Conservation (phyloP, 495 filamentous ascomycete species). For the Hypomontagnella monticulosa region DNA sequence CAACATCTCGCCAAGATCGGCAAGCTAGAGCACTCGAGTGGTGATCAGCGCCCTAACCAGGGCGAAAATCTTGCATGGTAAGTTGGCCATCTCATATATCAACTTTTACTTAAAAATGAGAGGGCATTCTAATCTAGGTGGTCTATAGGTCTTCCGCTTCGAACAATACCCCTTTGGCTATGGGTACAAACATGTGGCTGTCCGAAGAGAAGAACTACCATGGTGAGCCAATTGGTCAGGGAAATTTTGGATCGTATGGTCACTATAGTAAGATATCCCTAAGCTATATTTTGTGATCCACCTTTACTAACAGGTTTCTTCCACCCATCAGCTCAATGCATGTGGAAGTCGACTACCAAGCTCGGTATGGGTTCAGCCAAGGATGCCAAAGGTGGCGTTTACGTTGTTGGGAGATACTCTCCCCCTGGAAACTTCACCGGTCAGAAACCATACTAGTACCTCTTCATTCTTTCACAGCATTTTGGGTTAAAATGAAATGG, state of each 20-base stretch:
- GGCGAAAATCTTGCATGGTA: conserved; percentile 56
- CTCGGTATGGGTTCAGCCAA: conserved; percentile 50
- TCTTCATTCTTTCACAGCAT: not conserved
- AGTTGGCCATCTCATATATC: conserved; percentile 8
- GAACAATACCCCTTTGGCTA: conserved; percentile 23
- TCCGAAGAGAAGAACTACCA: conserved; percentile 50
- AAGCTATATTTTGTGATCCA: not conserved
- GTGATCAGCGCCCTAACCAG: conserved; percentile 44
- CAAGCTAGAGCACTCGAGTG: conserved; percentile 48
- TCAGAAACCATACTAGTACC: conserved; percentile 45
- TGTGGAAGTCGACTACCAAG: conserved; percentile 52
- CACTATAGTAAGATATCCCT: conserved; percentile 48
- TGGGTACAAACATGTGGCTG: conserved; percentile 44
- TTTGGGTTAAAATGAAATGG: not conserved
- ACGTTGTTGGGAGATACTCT: conserved; percentile 52
- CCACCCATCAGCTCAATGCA: conserved; percentile 48
- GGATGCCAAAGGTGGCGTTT: conserved; percentile 45
- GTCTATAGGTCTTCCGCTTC: conserved; percentile 27
- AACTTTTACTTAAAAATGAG: not conserved
- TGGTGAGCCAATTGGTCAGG: conserved; percentile 51
- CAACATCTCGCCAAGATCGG: conserved; percentile 44
- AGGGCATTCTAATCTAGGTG: not conserved
- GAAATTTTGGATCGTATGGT: conserved; percentile 46
- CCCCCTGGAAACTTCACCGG: conserved; percentile 49
- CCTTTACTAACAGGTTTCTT: conserved; percentile 9